phyloP scores from a whole-genome alignment of 129 eudicot species.

The Logfia minima region DNA sequence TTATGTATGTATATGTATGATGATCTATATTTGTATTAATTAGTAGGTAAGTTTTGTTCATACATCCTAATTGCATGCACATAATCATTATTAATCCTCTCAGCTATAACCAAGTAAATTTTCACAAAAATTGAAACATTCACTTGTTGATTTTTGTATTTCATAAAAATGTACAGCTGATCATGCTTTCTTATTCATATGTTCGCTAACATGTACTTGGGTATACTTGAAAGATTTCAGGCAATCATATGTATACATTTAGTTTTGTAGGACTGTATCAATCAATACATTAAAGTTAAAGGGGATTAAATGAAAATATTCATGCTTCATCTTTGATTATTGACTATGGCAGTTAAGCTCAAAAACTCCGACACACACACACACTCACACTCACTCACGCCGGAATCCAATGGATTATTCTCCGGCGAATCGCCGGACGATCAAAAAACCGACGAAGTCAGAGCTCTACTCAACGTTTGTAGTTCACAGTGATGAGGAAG shows the following conservation, averaged over 20 bases:
- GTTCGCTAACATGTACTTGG: too few species aligned
- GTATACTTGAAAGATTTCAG: too few species aligned
- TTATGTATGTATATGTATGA: not conserved
- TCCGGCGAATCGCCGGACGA: slow-evolving; percentile 50
- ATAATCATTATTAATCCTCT: not conserved
- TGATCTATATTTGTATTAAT: slow-evolving; percentile 15
- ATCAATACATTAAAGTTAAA: not conserved
- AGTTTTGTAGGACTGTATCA: not conserved
- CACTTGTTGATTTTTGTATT: too few species aligned
- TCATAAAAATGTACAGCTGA: not conserved
- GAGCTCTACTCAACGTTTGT: slow-evolving; percentile 69
- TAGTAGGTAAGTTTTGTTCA: not conserved
- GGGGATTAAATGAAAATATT: slow-evolving; percentile 11
- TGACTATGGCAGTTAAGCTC: slow-evolving; percentile 21
- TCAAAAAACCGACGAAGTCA: slow-evolving; percentile 47
- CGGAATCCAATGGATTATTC: slow-evolving; percentile 55
- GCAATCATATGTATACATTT: not conserved
- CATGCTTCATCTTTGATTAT: slow-evolving; percentile 2
- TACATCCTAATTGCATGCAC: not conserved
- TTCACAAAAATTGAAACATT: too few species aligned
- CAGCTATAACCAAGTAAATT: not conserved
- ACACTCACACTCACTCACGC: not conserved
- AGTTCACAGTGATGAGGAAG: slow-evolving; percentile 51
- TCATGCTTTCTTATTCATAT: too few species aligned
- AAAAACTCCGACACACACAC: slow-evolving; percentile 18